A percentile compares a stretch with the other conserved stretches of the same genome.
These are phyloP conservation scores for Fimicolochytrium jonesii DNA, from an alignment of 192 early-diverging fungal species.

Conservation along the genomic window DNA sequence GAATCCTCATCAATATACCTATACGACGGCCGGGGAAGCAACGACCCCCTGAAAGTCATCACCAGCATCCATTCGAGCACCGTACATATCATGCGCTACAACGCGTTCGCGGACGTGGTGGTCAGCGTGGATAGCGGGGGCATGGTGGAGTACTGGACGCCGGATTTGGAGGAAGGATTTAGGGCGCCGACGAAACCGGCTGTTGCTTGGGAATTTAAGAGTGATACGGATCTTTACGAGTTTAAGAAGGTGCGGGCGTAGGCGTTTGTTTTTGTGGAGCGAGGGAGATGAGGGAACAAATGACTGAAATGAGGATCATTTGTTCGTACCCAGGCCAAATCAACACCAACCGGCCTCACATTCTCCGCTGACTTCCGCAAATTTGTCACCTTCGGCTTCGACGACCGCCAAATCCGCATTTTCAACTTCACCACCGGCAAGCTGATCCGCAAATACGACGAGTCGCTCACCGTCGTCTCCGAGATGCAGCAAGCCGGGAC, in stretches of 20 bases:
- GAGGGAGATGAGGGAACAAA: no score
- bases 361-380: constrained; percentile 77
- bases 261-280: not conserved
- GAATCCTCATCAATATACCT: constrained; percentile 68
- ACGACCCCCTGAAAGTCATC: constrained; percentile 61
- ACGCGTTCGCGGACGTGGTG: constrained; percentile 66
- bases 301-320: no score
- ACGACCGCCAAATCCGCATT: constrained; percentile 79
- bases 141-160: constrained; percentile 92
- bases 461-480: constrained; percentile 71
- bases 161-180: constrained; percentile 45
- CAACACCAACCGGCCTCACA: constrained; percentile 69
- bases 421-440: constrained; percentile 83
- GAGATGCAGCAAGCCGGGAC: constrained; percentile 89
- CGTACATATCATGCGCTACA: constrained; percentile 78
- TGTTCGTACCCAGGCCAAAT: no score
- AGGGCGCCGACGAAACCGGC: constrained; percentile 13
- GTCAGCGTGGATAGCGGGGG: constrained; percentile 83
- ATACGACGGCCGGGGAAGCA: constrained; percentile 73
- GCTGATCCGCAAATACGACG: constrained; percentile 86
- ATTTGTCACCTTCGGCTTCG: constrained; percentile 84
- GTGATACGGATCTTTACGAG: constrained; percentile 93
- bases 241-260: constrained; percentile 76
- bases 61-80: constrained; percentile 65
- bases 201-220: constrained; percentile 73